These are phyloP conservation scores for Pseudoperonospora humuli DNA, from an alignment of 352 stramenopile species.

Conservation along the genomic window DNA sequence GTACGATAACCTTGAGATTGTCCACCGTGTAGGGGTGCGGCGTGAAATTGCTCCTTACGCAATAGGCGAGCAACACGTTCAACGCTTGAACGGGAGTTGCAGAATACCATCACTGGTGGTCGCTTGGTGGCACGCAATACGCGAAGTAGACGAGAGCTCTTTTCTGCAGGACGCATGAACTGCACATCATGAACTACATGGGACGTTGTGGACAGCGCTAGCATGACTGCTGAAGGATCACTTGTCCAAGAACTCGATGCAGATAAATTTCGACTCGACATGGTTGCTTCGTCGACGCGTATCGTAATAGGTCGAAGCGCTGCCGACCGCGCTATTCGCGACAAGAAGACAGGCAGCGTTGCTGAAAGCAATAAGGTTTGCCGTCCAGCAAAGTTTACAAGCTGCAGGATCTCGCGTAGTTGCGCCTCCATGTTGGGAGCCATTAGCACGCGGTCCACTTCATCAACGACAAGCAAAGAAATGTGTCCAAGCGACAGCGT, in stretches of 20 bases:
- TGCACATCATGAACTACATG: constrained; percentile 88
- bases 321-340: constrained; percentile 88
- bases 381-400: constrained; percentile 45
- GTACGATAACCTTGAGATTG: constrained; percentile 64
- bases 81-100: constrained; percentile 93
- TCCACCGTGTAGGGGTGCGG: constrained; percentile 92
- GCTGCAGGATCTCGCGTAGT: constrained; percentile 89
- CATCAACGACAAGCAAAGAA: constrained; percentile 87
- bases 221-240: background rate
- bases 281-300: constrained; percentile 56
- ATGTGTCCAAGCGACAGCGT: constrained; percentile 20
- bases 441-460: constrained; percentile 96
- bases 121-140: constrained; percentile 65
- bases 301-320: constrained; percentile 90
- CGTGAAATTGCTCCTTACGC: constrained; percentile 91
- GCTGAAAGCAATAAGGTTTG: constrained; percentile 93
- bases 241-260: background rate
- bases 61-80: constrained; percentile 90
- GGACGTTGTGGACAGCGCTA: constrained; percentile 12
- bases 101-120: constrained; percentile 95
- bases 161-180: constrained; percentile 42
- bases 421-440: constrained; percentile 81
- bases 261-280: constrained; percentile 3
- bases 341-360: constrained; percentile 87
- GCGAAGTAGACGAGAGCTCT: constrained; percentile 32